These are phyloP conservation scores for Amoebophrya sp. DNA, from an alignment of 169 alveolate genomes.

Conservation along the genomic window DNA sequence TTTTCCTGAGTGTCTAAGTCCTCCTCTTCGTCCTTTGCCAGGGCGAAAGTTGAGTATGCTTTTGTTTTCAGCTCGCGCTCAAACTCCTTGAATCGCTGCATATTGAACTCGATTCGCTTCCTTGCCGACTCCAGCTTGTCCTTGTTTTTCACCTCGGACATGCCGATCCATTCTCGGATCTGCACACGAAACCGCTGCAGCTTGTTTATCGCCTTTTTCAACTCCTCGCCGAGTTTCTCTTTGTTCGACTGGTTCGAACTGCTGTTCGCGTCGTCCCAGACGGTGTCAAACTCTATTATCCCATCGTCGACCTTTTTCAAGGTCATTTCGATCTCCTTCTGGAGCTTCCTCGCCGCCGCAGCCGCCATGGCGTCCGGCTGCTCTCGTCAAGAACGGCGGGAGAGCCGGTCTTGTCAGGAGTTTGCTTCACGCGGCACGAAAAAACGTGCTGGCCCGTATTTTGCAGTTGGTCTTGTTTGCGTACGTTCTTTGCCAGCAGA, in stretches of 20 bases:
- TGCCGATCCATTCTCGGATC: not conserved
- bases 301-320: slow-evolving; percentile 36
- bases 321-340: slow-evolving; percentile 24
- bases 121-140: slow-evolving; percentile 5
- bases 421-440: too few species aligned
- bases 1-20: slow-evolving; percentile 22
- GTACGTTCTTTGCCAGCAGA: too few species aligned
- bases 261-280: not conserved
- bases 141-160: slow-evolving; percentile 28
- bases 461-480: too few species aligned
- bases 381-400: too few species aligned
- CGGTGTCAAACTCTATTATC: not conserved
- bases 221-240: not conserved
- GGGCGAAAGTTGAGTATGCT: not conserved
- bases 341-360: slow-evolving; percentile 29
- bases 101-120: slow-evolving; percentile 9
- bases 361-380: too few species aligned
- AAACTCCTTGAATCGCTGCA: slow-evolving; percentile 31
- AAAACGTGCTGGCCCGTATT: too few species aligned
- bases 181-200: slow-evolving; percentile 29
- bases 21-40: not conserved
- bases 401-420: too few species aligned
- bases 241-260: not conserved
- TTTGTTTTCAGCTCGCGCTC: slow-evolving; percentile 30
- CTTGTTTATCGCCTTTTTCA: slow-evolving; percentile 31